Percentiles rank a stretch among this genome's conserved stretches.
Evolutionary conservation across 176 grass and related monocot genomes (phyloP).

Genomic region (Oropetium thomaeum): DNA sequence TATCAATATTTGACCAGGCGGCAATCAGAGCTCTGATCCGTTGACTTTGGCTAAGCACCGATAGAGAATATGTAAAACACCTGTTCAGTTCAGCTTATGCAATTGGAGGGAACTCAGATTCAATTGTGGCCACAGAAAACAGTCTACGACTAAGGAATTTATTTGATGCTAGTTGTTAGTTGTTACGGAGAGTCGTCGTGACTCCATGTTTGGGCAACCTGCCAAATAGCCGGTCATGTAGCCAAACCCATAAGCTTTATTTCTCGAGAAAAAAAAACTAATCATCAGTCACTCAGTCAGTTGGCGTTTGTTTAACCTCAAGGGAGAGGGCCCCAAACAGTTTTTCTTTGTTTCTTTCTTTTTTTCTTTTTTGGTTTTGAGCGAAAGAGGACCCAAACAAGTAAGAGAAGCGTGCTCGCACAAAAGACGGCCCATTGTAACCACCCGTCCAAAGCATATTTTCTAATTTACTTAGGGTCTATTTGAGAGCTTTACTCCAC

Average conservation of each 20-base stretch:
- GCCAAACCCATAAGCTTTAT: neutral
- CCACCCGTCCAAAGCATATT: no score
- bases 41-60: neutral
- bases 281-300: neutral
- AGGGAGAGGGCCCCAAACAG: no score
- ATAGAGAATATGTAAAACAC: neutral
- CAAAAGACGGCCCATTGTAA: no score
- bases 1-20: neutral
- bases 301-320: no score
- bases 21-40: conserved; percentile 2
- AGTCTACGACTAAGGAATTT: neutral
- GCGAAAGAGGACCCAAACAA: no score
- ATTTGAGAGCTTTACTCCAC: no score
- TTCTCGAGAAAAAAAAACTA: neutral
- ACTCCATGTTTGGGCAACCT: conserved; percentile 8
- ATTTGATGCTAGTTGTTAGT: conserved; percentile 2
- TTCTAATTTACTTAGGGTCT: no score
- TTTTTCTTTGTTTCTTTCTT: no score
- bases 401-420: no score
- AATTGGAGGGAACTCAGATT: neutral
- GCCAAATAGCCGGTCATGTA: neutral
- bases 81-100: neutral
- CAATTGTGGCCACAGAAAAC: neutral
- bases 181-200: neutral
- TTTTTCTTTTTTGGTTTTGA: no score